A percentile compares a stretch with the other conserved stretches of the same genome.
Evolutionary conservation across 2,329 filamentous ascomycete species (phyloP).

Genomic region (Aspergillus vadensis): DNA sequence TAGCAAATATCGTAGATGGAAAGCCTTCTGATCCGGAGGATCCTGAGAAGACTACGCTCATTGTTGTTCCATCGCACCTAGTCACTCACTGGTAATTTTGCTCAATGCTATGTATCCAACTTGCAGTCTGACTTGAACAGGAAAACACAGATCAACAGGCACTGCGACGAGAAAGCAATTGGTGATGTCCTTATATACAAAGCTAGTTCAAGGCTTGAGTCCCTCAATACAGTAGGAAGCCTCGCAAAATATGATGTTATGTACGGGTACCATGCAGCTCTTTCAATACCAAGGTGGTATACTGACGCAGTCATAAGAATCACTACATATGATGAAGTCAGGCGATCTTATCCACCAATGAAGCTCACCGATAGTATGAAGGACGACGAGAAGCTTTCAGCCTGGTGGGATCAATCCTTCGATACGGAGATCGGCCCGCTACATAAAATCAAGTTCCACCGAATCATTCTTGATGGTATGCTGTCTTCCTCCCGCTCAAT

Average conservation of each 20-base stretch:
- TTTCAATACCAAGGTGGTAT: not conserved
- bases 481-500: too few relatives aligned
- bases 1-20: slow-evolving; percentile 43
- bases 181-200: slow-evolving; percentile 29
- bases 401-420: slow-evolving; percentile 30
- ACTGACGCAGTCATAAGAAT: slow-evolving; percentile 27
- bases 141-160: slow-evolving; percentile 34
- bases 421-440: slow-evolving; percentile 32
- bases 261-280: slow-evolving; percentile 10
- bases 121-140: slow-evolving; percentile 16
- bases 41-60: slow-evolving; percentile 36
- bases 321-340: slow-evolving; percentile 43
- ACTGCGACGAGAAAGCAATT: slow-evolving; percentile 31
- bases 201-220: slow-evolving; percentile 21
- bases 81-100: slow-evolving; percentile 36
- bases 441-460: slow-evolving; percentile 38
- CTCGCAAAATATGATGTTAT: slow-evolving; percentile 29
- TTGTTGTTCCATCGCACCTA: slow-evolving; percentile 40
- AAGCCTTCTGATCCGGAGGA: slow-evolving; percentile 18
- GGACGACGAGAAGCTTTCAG: slow-evolving; percentile 21
- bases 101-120: not conserved
- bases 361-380: slow-evolving; percentile 20
- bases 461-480: slow-evolving; percentile 47
- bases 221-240: slow-evolving; percentile 22
- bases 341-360: slow-evolving; percentile 34